Conservation (phyloP, 1,139 yeast species). For the Zhuliangozyma blackwelliae region DNA sequence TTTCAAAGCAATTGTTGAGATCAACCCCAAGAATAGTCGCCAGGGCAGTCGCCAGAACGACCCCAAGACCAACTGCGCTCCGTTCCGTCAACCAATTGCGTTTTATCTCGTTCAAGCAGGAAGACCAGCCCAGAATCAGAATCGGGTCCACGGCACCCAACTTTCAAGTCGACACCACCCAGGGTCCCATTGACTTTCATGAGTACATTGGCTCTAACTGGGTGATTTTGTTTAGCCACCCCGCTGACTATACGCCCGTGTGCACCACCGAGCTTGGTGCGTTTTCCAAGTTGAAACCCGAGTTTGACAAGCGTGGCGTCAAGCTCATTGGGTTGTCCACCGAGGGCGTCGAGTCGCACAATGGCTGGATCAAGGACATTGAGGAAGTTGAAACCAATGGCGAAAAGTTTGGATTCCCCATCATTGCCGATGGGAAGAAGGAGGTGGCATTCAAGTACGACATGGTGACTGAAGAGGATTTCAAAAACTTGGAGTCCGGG, state of each 20-base stretch:
- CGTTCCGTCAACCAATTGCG: constrained; percentile 13
- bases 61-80: background rate
- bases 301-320: constrained; percentile 73
- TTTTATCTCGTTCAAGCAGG: constrained; percentile 49
- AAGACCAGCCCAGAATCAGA: constrained; percentile 67
- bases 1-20: constrained; percentile 2
- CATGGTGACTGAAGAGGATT: constrained; percentile 88
- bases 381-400: constrained; percentile 66
- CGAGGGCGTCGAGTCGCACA: constrained; percentile 72
- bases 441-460: constrained; percentile 81
- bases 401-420: constrained; percentile 72
- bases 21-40: constrained; percentile 4
- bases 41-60: no score
- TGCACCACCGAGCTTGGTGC: constrained; percentile 96
- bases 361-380: constrained; percentile 81
- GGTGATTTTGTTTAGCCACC: constrained; percentile 86
- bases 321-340: constrained; percentile 85
- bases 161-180: constrained; percentile 73
- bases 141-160: constrained; percentile 75
- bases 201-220: constrained; percentile 76
- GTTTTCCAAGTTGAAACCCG: constrained; percentile 78
- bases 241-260: constrained; percentile 92
- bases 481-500: constrained; percentile 67
- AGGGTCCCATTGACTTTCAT: constrained; percentile 77
- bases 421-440: constrained; percentile 78